Percentiles rank a stretch among this genome's conserved stretches.
Evolutionary conservation across 2,329 filamentous ascomycete species (phyloP).

Genomic region (Camillea tinctor): DNA sequence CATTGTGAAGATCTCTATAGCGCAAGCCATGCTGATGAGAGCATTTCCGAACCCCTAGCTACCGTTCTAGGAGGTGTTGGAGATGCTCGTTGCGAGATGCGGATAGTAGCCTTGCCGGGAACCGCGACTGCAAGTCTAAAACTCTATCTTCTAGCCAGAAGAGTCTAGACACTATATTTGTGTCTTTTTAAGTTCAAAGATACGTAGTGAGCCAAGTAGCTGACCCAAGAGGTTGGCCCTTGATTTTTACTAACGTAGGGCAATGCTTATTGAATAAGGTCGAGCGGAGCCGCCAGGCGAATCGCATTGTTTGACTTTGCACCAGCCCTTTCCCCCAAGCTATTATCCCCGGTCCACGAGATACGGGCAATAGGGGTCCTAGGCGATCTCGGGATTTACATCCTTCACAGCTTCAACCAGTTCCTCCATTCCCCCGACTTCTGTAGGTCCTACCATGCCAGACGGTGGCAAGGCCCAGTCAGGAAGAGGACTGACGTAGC

Average conservation of each 20-base stretch:
- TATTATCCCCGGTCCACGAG: background rate
- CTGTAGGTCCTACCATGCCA: slow-evolving; percentile 68
- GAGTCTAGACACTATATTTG: background rate
- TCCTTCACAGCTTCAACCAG: slow-evolving; percentile 55
- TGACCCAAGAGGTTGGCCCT: background rate
- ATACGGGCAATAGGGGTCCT: slow-evolving; percentile 1
- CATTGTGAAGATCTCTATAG: background rate
- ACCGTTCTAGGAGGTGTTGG: background rate
- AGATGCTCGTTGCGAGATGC: background rate
- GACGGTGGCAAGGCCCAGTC: slow-evolving; percentile 81
- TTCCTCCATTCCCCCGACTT: slow-evolving; percentile 61
- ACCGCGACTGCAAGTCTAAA: background rate
- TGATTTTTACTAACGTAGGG: background rate
- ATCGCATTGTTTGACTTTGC: slow-evolving; percentile 8
- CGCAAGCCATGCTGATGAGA: background rate
- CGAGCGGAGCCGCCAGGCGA: background rate
- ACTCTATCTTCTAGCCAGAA: slow-evolving; percentile 2
- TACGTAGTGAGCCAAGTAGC: background rate
- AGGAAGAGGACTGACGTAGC: slow-evolving; percentile 81
- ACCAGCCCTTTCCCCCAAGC: background rate
- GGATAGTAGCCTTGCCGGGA: background rate
- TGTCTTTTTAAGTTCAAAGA: background rate
- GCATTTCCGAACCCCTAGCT: background rate
- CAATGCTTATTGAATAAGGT: background rate
- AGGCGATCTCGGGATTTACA: slow-evolving; percentile 41